A percentile compares a stretch with the other conserved stretches of the same genome.
Evolutionary conservation across 2,329 filamentous ascomycete species (phyloP).

Genomic region (Chlorencoelia australis): DNA sequence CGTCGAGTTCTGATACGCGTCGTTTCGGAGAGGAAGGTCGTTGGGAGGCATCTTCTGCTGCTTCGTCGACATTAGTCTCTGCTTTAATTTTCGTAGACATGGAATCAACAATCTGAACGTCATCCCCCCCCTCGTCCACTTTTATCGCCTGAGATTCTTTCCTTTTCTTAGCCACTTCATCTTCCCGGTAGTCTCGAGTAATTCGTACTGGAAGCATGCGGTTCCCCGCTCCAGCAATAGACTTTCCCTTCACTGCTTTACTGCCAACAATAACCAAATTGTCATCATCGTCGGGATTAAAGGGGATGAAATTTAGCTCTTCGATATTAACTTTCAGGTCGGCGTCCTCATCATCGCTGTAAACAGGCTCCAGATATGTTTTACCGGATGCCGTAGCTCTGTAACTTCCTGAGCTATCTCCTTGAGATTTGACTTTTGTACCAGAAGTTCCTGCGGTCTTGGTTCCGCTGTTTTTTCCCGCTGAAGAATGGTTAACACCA

Average conservation of each 20-base stretch:
- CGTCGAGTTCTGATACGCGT: conserved; percentile 2
- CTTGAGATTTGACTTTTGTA: background rate
- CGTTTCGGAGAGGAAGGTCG: conserved; percentile 4
- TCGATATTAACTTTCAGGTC: conserved; percentile 23
- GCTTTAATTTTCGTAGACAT: background rate
- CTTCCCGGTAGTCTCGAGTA: conserved; percentile 23
- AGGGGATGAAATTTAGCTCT: conserved; percentile 17
- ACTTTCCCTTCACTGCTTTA: conserved; percentile 9
- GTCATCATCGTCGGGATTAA: conserved; percentile 16
- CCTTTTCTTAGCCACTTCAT: conserved; percentile 4
- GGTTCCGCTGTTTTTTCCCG: background rate
- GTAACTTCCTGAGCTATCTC: background rate
- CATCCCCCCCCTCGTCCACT: background rate
- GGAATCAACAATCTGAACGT: background rate
- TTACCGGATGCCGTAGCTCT: conserved; percentile 1
- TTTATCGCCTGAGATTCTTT: conserved; percentile 7
- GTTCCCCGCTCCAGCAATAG: conserved; percentile 6
- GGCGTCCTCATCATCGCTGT: conserved; percentile 22
- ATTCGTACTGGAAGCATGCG: conserved; percentile 23
- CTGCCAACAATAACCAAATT: conserved; percentile 5
- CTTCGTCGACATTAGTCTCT: conserved; percentile 2
- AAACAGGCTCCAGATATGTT: conserved; percentile 15
- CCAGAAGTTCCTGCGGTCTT: conserved; percentile 3
- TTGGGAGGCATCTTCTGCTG: conserved; percentile 1
- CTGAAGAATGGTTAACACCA: background rate